phyloP scores from a whole-genome alignment of 2,329 filamentous ascomycete species.

The Cladosporium colombiae region DNA sequence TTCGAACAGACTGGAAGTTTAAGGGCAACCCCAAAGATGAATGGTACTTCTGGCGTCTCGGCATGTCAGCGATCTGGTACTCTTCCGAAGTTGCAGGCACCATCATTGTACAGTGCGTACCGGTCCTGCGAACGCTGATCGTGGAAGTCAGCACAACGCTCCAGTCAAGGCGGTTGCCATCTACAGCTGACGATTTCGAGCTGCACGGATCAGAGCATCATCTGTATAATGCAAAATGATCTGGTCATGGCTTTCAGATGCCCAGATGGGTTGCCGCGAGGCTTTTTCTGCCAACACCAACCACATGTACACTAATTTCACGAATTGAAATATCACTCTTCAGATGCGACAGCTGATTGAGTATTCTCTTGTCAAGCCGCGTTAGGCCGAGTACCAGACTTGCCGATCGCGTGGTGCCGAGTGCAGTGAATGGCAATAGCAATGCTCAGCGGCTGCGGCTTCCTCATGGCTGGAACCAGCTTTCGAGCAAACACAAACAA shows the following conservation, averaged over 20 bases:
- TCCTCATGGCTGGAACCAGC: neutral
- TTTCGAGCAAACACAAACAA: neutral
- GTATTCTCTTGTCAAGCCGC: neutral
- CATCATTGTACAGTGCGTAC: slow-evolving; percentile 58
- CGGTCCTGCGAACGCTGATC: slow-evolving; percentile 53
- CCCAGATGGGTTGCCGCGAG: neutral
- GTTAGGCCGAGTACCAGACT: neutral
- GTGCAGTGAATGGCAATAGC: neutral
- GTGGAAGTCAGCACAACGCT: slow-evolving; percentile 44
- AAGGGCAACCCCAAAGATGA: slow-evolving; percentile 49
- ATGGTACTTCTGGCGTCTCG: slow-evolving; percentile 53
- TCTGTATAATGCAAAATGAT: slow-evolving; percentile 23
- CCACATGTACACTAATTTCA: neutral
- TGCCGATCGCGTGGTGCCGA: neutral
- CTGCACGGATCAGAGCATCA: slow-evolving; percentile 20
- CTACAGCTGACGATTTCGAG: slow-evolving; percentile 25
- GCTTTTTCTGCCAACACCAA: neutral
- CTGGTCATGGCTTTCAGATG: neutral
- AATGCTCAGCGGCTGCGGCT: neutral
- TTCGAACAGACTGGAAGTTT: slow-evolving; percentile 54
- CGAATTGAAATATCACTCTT: neutral
- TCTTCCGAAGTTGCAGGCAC: slow-evolving; percentile 56
- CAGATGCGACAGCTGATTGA: neutral
- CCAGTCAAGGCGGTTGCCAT: slow-evolving; percentile 38
- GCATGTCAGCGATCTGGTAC: slow-evolving; percentile 51